Conservation (phyloP, 768 basidiomycete genomes). For the Pseudohyphozyma bogoriensis region DNA sequence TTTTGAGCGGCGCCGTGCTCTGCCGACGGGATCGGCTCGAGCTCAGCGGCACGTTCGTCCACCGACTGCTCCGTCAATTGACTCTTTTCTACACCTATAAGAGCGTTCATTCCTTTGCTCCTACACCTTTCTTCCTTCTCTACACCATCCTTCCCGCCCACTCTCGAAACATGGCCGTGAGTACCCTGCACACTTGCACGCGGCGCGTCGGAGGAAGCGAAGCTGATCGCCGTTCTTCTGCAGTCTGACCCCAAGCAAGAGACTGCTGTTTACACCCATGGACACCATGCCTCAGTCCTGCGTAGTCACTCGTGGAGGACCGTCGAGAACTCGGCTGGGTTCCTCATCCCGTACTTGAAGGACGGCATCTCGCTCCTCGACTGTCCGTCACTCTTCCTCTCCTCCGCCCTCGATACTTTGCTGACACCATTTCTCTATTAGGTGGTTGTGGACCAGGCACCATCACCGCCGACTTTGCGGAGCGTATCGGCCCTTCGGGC, state of each 20-base stretch:
- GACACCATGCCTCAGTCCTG: background rate
- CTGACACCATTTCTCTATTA: too few species aligned
- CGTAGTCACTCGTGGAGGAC: background rate
- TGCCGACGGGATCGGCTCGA: too few species aligned
- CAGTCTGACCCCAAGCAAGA: too few species aligned
- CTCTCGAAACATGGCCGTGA: background rate
- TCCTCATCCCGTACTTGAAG: background rate
- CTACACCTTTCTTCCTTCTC: background rate
- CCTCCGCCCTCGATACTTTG: too few species aligned
- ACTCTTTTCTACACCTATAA: too few species aligned
- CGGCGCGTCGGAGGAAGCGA: background rate
- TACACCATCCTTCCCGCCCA: background rate
- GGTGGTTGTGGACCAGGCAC: constrained; percentile 50
- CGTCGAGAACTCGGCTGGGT: background rate
- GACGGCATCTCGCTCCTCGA: background rate
- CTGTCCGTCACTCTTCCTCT: too few species aligned
- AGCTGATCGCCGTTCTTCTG: too few species aligned
- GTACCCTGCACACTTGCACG: background rate
- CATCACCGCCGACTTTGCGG: constrained; percentile 45
- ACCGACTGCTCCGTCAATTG: too few species aligned
- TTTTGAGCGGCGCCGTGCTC: too few species aligned
- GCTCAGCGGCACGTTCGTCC: too few species aligned
- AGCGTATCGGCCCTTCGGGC: constrained; percentile 40
- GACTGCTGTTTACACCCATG: background rate
- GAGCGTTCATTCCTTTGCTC: background rate